These are phyloP conservation scores for Fusarium sp. DNA, from an alignment of 2,329 filamentous ascomycete species.

Conservation along the genomic window DNA sequence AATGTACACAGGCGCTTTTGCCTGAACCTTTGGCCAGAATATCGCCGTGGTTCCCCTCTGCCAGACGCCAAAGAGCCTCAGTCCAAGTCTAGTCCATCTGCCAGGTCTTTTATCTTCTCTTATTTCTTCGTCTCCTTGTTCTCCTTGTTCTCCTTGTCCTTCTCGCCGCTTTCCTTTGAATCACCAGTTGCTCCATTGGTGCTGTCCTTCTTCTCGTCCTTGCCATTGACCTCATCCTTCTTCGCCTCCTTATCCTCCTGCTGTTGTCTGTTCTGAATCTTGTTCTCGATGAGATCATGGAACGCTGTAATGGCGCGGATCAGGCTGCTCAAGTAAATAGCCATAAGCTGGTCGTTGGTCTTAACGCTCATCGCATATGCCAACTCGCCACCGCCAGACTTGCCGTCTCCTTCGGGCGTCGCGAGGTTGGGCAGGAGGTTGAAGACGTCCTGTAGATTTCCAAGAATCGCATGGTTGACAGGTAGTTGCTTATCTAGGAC, in stretches of 20 bases:
- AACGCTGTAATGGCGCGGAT: slow-evolving; percentile 98
- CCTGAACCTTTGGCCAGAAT: slow-evolving; percentile 39
- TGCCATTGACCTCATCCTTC: slow-evolving; percentile 75
- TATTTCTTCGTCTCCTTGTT: slow-evolving; percentile 67
- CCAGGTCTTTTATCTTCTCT: slow-evolving; percentile 22
- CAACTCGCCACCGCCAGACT: slow-evolving; percentile 81
- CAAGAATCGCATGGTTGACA: slow-evolving; percentile 96
- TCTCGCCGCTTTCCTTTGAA: slow-evolving; percentile 64
- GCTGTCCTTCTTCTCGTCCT: slow-evolving; percentile 70
- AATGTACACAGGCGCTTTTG: slow-evolving; percentile 49
- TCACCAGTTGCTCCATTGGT: slow-evolving; percentile 57
- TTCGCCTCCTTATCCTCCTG: slow-evolving; percentile 95
- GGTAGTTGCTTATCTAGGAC: slow-evolving; percentile 93
- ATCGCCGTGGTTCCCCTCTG: slow-evolving; percentile 38
- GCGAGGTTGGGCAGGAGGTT: slow-evolving; percentile 97
- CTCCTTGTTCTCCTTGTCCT: slow-evolving; percentile 71
- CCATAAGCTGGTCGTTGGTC: slow-evolving; percentile 99
- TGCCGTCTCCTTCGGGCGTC: slow-evolving; percentile 78
- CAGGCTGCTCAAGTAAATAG: slow-evolving; percentile 93
- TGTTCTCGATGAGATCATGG: slow-evolving; percentile 99
- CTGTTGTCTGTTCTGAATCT: slow-evolving; percentile 98
- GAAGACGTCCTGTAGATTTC: slow-evolving; percentile 99
- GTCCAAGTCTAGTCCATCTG: slow-evolving; percentile 39
- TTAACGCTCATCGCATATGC: slow-evolving; percentile 98
- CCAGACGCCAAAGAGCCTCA: slow-evolving; percentile 45